Conservation (phyloP, 169 alveolate species). For the Plasmodium falciparum region DNA sequence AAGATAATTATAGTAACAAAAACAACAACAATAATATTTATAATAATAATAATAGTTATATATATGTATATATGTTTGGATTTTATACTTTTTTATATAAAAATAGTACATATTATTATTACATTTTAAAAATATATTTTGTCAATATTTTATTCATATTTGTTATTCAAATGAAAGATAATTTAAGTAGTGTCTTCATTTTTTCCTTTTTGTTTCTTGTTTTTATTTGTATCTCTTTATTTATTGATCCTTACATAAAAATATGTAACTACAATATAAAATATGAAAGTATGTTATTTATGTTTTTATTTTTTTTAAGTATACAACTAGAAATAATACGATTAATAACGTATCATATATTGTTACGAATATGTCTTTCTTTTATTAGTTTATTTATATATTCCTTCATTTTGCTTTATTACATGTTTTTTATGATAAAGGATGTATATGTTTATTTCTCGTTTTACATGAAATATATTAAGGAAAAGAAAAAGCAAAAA, state of each 20-base stretch:
- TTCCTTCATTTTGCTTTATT: conserved; percentile 59
- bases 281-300: conserved; percentile 42
- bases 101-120: conserved; percentile 34
- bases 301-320: conserved; percentile 75
- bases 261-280: conserved; percentile 12
- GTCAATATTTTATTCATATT: conserved; percentile 55
- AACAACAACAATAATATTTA: too few species aligned
- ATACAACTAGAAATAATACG: conserved; percentile 71
- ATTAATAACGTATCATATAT: conserved; percentile 65
- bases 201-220: conserved; percentile 50
- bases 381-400: conserved; percentile 47
- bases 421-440: conserved; percentile 60
- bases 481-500: not conserved
- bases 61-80: conserved; percentile 52
- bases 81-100: conserved; percentile 71
- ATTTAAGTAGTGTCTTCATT: conserved; percentile 37
- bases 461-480: conserved; percentile 21
- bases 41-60: not conserved
- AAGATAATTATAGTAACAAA: too few species aligned
- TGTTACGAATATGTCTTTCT: conserved; percentile 35
- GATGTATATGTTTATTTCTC: conserved; percentile 52
- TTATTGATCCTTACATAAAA: conserved; percentile 47
- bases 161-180: conserved; percentile 30
- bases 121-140: conserved; percentile 35
- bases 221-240: conserved; percentile 48